A percentile compares a stretch with the other conserved stretches of the same genome.
Conservation (phyloP, 257 asterid species). For the Solanum chmielewskii region DNA sequence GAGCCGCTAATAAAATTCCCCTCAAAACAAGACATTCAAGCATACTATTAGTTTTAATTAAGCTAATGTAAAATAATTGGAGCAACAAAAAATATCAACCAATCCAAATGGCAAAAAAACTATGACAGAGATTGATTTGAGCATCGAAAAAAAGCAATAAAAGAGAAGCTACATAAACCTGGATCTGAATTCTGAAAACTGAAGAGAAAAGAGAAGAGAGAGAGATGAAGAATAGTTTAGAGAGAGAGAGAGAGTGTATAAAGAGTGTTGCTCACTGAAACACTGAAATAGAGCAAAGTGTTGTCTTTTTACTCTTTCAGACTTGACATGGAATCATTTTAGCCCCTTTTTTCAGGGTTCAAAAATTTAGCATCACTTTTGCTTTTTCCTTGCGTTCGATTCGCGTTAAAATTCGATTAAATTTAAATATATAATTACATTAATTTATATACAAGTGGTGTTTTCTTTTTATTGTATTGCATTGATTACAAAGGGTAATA, state of each 20-base stretch:
- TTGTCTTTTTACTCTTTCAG: neutral
- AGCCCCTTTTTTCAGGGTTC: neutral
- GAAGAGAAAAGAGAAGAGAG: neutral
- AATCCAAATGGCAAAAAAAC: neutral
- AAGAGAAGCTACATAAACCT: neutral
- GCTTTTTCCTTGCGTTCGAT: rapidly evolving
- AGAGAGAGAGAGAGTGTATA: neutral
- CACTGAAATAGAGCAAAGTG: neutral
- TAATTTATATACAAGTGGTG: neutral
- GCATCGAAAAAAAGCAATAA: neutral
- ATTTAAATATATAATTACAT: neutral
- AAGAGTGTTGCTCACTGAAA: neutral
- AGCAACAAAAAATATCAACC: neutral
- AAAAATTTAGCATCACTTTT: neutral
- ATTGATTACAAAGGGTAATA: neutral
- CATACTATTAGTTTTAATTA: neutral
- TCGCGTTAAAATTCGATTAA: rapidly evolving
- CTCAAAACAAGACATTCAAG: neutral
- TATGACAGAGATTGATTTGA: neutral
- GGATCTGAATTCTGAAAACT: neutral
- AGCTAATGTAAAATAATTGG: neutral
- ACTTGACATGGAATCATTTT: neutral
- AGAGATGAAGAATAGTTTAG: neutral
- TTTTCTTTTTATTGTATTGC: neutral
- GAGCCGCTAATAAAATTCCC: neutral